These are phyloP conservation scores for Carex pumila DNA, from an alignment of 176 grass and related monocot species.

Conservation along the genomic window DNA sequence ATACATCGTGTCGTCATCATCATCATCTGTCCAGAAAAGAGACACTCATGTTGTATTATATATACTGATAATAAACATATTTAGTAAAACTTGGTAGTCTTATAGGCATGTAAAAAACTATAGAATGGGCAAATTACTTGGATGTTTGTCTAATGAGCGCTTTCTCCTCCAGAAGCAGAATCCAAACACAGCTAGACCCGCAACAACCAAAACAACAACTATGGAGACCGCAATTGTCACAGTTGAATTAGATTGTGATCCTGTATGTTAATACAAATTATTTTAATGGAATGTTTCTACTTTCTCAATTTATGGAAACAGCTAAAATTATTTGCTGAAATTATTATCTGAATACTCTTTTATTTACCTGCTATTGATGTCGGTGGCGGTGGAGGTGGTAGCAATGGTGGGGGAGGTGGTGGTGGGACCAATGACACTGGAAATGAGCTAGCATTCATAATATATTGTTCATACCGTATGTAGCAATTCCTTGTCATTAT, in stretches of 20 bases:
- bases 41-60: not conserved
- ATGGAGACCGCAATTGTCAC: not conserved
- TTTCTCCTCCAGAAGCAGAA: conserved; percentile 3
- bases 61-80: not conserved
- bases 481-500: conserved; percentile 1
- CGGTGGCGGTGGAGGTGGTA: not conserved
- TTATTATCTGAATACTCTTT: not conserved
- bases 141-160: not conserved
- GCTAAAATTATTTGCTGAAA: not conserved
- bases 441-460: not conserved
- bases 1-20: not conserved
- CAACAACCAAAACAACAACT: not conserved
- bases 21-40: not conserved
- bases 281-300: not conserved
- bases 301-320: not conserved
- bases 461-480: not conserved
- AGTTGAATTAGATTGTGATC: not conserved
- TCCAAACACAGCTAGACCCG: not conserved
- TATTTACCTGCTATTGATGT: not conserved
- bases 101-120: not conserved
- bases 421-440: not conserved
- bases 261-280: not conserved
- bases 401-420: not conserved
- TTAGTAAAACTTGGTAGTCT: not conserved
- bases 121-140: not conserved